phyloP scores from a whole-genome alignment of 441 rosid genomes.

The Gossypium gossypioides region DNA sequence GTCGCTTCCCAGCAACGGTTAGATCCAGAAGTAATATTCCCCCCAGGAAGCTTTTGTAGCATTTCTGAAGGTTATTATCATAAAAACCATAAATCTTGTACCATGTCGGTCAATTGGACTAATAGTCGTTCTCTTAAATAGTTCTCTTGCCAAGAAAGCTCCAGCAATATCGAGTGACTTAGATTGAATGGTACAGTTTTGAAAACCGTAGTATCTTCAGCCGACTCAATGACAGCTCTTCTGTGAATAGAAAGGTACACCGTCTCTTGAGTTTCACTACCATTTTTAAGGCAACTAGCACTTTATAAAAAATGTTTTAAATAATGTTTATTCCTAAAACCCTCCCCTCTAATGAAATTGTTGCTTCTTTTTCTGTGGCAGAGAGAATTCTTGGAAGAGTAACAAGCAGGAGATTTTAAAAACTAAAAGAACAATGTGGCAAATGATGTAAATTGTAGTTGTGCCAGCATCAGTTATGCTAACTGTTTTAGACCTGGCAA shows the following conservation, averaged over 20 bases:
- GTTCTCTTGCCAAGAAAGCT: slow-evolving; percentile 55
- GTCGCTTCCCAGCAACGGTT: slow-evolving; percentile 39
- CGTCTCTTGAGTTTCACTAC: background rate
- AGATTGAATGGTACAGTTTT: background rate
- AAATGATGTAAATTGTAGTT: background rate
- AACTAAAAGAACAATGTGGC: background rate
- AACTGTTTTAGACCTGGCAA: background rate
- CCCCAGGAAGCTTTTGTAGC: slow-evolving; percentile 36
- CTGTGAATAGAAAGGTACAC: background rate
- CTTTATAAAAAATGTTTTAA: background rate
- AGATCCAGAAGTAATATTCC: slow-evolving; percentile 41
- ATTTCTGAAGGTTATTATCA: slow-evolving; percentile 42
- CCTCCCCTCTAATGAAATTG: background rate
- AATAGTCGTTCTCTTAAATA: slow-evolving; percentile 18
- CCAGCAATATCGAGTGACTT: slow-evolving; percentile 19
- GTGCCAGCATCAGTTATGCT: background rate
- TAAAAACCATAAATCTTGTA: background rate
- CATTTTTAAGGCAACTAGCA: background rate
- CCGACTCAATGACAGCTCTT: background rate
- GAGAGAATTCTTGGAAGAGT: background rate
- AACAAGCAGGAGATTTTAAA: background rate
- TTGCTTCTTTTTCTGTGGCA: background rate
- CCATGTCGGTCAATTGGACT: slow-evolving; percentile 6
- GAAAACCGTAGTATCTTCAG: background rate
- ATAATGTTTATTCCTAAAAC: background rate